phyloP scores from a whole-genome alignment of 345 rosid genomes.

The Salix brachista region DNA sequence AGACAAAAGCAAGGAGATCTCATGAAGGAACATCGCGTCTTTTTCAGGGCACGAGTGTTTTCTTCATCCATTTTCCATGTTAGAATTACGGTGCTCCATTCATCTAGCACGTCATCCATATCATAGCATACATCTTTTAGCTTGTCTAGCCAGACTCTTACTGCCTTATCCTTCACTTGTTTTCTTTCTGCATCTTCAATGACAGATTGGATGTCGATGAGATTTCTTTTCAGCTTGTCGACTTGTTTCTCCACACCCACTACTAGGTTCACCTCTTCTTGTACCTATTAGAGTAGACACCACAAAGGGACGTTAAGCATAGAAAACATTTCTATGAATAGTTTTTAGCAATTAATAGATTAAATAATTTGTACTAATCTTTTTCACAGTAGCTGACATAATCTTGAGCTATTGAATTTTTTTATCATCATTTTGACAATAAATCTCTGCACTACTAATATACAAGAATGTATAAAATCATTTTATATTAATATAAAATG shows the following conservation, averaged over 20 bases:
- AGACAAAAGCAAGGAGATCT: not conserved
- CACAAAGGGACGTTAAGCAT: no score
- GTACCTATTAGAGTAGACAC: not conserved
- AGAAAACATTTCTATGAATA: no score
- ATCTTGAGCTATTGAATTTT: no score
- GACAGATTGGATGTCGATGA: conserved; percentile 11
- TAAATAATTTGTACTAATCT: no score
- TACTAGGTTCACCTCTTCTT: conserved; percentile 4
- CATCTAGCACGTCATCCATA: conserved; percentile 18
- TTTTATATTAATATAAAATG: no score
- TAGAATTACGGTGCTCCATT: conserved; percentile 19
- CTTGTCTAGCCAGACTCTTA: conserved; percentile 13
- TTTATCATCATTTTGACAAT: no score
- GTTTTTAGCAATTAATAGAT: no score
- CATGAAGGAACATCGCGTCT: not conserved
- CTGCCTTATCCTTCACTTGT: conserved; percentile 6
- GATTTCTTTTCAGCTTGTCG: not conserved
- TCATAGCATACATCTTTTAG: conserved; percentile 16
- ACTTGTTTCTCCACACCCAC: conserved; percentile 13
- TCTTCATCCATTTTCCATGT: not conserved
- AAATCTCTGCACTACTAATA: no score
- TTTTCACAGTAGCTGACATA: no score
- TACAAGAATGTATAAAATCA: no score
- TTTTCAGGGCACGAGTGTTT: not conserved
- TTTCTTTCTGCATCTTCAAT: conserved; percentile 22